A percentile compares a stretch with the other conserved stretches of the same genome.
phyloP scores from a whole-genome alignment of 169 alveolate genomes.

The Plasmodium cynomolgi region DNA sequence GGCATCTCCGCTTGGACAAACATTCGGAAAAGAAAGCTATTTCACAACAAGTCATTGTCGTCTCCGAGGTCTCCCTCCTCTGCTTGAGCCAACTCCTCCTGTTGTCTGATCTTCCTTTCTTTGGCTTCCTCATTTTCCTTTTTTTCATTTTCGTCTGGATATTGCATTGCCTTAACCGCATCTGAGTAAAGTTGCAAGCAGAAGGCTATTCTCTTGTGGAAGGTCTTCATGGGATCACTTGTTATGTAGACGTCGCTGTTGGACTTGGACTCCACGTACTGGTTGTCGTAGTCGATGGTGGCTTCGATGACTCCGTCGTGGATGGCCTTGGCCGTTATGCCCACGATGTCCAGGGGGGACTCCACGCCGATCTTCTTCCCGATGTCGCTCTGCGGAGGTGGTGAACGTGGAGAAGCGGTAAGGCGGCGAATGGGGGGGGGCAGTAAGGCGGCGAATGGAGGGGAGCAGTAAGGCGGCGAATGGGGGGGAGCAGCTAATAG shows the following conservation, averaged over 20 bases:
- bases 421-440: not conserved
- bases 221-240: constrained; percentile 90
- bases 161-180: constrained; percentile 90
- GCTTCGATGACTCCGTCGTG: constrained; percentile 96
- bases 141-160: constrained; percentile 77
- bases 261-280: constrained; percentile 85
- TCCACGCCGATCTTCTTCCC: constrained; percentile 92
- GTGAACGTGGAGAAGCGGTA: too few species aligned
- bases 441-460: not conserved
- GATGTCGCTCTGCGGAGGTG: constrained; percentile 84
- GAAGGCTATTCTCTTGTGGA: constrained; percentile 94
- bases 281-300: constrained; percentile 91
- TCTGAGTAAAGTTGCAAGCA: constrained; percentile 93
- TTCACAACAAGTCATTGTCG: constrained; percentile 61
- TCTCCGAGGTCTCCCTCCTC: constrained; percentile 73
- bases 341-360: constrained; percentile 91
- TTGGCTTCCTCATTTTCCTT: constrained; percentile 72
- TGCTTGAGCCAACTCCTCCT: constrained; percentile 72
- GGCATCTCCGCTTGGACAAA: not conserved
- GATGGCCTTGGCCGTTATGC: constrained; percentile 95
- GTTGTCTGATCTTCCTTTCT: constrained; percentile 60
- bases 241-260: constrained; percentile 40
- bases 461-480: not conserved
- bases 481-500: too few species aligned
- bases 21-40: not conserved